A percentile compares a stretch with the other conserved stretches of the same genome.
Evolutionary conservation across 2,329 filamentous ascomycete genomes (phyloP).

Genomic region (Trichophyton schoenleinii): DNA sequence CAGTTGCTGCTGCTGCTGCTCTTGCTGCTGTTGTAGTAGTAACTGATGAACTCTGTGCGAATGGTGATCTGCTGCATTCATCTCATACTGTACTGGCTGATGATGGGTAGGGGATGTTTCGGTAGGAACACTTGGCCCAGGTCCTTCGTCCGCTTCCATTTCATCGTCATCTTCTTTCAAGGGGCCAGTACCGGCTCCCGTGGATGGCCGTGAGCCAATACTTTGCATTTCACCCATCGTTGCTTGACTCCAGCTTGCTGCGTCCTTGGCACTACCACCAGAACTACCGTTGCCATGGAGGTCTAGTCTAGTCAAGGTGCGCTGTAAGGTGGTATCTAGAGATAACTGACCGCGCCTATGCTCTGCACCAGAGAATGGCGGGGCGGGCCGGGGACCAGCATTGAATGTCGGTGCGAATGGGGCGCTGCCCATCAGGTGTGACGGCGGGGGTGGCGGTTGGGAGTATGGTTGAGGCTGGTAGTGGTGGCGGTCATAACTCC

Average conservation of each 20-base stretch:
- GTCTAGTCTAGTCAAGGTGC: constrained; percentile 33
- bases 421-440: constrained; percentile 9
- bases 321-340: constrained; percentile 37
- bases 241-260: constrained; percentile 34
- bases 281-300: constrained; percentile 24
- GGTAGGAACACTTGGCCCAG: neutral
- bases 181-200: neutral
- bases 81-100: neutral
- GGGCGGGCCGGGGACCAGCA: constrained; percentile 24
- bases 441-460: neutral
- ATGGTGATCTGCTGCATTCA: neutral
- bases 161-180: neutral
- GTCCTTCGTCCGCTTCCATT: neutral
- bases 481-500: constrained; percentile 29
- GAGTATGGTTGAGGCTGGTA: constrained; percentile 9
- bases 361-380: constrained; percentile 33
- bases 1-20: constrained; percentile 18
- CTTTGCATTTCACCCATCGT: constrained; percentile 31
- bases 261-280: constrained; percentile 19
- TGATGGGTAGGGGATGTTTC: neutral
- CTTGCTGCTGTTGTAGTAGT: neutral
- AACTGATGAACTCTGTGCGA: too few species aligned
- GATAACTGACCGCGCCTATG: constrained; percentile 37
- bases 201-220: constrained; percentile 22
- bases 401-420: constrained; percentile 25